Percentiles rank a stretch among this genome's conserved stretches.
Evolutionary conservation across 352 stramenopile genomes (phyloP).

Genomic region (Lagenidium sp.): DNA sequence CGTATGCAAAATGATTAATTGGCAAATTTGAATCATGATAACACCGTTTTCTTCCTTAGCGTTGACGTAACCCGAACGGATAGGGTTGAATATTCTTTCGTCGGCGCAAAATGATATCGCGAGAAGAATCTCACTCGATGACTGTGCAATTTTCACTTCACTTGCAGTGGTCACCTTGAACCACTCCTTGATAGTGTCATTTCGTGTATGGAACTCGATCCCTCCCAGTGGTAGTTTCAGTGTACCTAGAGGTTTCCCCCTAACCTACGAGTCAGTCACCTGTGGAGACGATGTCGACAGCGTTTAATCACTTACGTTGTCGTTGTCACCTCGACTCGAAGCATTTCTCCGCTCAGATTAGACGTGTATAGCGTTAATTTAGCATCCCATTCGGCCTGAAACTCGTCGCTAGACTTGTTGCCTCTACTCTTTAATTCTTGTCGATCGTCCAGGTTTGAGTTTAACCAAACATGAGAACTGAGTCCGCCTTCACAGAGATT

Average conservation of each 20-base stretch:
- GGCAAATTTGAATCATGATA: no score
- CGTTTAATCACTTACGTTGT: conserved; percentile 13
- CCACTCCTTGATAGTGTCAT: conserved; percentile 13
- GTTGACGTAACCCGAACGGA: no score
- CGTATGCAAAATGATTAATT: no score
- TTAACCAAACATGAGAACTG: conserved; percentile 29
- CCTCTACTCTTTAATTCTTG: conserved; percentile 21
- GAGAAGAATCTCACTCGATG: no score
- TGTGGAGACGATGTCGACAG: neutral
- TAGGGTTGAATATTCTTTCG: no score
- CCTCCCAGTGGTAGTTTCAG: conserved; percentile 23
- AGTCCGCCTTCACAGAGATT: conserved; percentile 7
- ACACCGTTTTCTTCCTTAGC: no score
- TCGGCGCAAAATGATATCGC: no score
- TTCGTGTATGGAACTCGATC: conserved; percentile 3
- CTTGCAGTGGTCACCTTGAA: no score
- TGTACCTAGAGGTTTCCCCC: conserved; percentile 21
- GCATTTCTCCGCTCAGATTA: conserved; percentile 21
- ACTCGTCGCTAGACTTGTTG: conserved; percentile 1
- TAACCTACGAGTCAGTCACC: conserved; percentile 2
- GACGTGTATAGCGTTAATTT: conserved; percentile 28
- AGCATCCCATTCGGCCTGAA: conserved; percentile 19
- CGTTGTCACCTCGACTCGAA: conserved; percentile 26
- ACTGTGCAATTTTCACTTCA: no score
- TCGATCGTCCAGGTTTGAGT: conserved; percentile 19